phyloP scores from a whole-genome alignment of 352 stramenopile species.

The Phytophthora aleatoria region DNA sequence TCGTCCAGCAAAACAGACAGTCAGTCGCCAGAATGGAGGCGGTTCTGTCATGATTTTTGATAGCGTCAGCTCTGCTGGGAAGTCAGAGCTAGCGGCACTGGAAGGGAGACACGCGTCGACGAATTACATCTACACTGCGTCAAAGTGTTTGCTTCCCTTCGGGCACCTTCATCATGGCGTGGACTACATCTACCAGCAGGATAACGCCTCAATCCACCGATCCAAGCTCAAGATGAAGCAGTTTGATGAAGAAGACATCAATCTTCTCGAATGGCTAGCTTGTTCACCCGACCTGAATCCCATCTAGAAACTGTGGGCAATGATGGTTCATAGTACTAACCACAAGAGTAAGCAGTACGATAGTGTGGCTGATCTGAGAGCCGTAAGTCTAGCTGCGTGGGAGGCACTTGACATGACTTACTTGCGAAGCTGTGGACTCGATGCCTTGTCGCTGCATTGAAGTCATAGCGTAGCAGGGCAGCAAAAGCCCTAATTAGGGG shows the following conservation, averaged over 20 bases:
- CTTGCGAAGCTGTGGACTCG: not conserved
- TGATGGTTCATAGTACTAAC: not conserved
- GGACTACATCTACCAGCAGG: not conserved
- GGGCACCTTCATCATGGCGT: not conserved
- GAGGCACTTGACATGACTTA: not conserved
- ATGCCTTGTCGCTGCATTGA: not conserved
- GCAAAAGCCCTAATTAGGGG: not conserved
- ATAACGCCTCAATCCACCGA: not conserved
- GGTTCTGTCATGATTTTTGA: not conserved
- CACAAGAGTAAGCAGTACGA: not conserved
- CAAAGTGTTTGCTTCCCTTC: not conserved
- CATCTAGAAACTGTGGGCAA: not conserved
- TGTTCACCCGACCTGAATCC: not conserved
- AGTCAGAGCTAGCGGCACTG: not conserved
- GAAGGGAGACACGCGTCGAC: not conserved
- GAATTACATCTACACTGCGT: not conserved
- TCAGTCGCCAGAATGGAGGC: not conserved
- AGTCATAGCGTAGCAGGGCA: not conserved
- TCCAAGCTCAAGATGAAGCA: not conserved
- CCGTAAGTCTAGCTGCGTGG: not conserved
- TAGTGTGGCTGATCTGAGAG: not conserved
- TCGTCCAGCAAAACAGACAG: not conserved
- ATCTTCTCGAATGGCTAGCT: not conserved
- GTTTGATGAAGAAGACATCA: too few relatives aligned
- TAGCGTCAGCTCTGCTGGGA: not conserved